Evolutionary conservation across 805 yeast species (phyloP).

Genomic region (Kuraishia borneana): DNA sequence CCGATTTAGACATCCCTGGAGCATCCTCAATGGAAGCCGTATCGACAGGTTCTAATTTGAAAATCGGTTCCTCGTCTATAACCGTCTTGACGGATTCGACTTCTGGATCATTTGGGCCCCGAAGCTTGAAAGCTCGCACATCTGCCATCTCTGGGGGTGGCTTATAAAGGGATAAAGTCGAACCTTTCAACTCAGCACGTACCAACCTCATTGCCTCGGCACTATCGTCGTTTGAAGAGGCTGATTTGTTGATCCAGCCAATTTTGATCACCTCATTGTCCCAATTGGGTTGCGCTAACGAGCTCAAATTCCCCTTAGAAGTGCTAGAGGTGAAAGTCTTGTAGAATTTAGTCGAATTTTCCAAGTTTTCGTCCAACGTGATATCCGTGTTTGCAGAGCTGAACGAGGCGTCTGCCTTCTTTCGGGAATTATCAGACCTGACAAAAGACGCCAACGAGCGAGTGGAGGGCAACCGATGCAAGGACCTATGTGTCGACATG

Average conservation of each 20-base stretch:
- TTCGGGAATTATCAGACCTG: not conserved
- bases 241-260: constrained; percentile 50
- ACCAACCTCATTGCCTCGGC: constrained; percentile 33
- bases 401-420: not conserved
- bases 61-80: not conserved
- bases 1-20: not conserved
- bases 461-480: constrained; percentile 1
- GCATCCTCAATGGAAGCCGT: not conserved
- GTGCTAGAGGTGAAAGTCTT: not conserved
- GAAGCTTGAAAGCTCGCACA: constrained; percentile 18
- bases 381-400: not conserved
- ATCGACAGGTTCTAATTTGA: not conserved
- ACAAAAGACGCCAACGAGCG: constrained; percentile 16
- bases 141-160: constrained; percentile 35
- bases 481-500: not conserved
- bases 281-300: constrained; percentile 19
- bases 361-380: not conserved
- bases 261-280: constrained; percentile 28
- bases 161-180: constrained; percentile 50
- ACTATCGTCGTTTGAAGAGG: constrained; percentile 9
- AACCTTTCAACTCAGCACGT: constrained; percentile 63
- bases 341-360: not conserved
- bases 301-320: not conserved
- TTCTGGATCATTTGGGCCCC: constrained; percentile 1
- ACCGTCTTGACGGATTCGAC: not conserved